Evolutionary conservation across 2,329 filamentous ascomycete genomes (phyloP), one percentile per base, ranked within the genome.

Genomic region (Coleophoma crateriformis): DNA sequence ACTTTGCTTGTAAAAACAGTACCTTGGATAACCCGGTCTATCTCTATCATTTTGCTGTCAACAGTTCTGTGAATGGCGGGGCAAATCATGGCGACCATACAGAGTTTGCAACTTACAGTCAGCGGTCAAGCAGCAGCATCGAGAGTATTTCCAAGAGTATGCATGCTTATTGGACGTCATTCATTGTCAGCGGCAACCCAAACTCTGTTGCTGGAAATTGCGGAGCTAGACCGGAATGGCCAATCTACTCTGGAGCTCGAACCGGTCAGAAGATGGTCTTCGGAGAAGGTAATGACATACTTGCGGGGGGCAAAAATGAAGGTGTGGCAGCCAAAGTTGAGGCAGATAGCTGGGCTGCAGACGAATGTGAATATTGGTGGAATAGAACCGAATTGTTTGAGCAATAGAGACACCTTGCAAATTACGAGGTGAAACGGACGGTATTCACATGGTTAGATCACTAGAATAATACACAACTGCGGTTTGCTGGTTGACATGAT

Each of bases 301-400:
- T 55, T 60, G 68, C 53, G 57, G 73, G 53, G 46, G 64, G 63
- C 0, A 55, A 48, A 33, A 61, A 60, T 19, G 58, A 50, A 11
- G 81, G 78, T 1, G 61, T 67, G 3, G 67, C 75, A 1, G 76
- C 72, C 0, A 60, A 71, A 48, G 64, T 74, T 48, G 54, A 65
- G 46, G 49, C 61, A 72, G 66, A 77, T 69, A 19, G 63, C 4
- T 68, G 68, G 51, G 75, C 78, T 52, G 65, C 65, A 47, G 63
- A 70, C 46, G 73, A 79, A 58, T 82, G 77, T 57, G 63, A 67
- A 12, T 86, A 81, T 62, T 87, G 83, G 83, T 84, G 78, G 77
- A 69, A 70, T 12, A 73, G 74, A 52, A 73, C 75, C 17, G 64
- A 69, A 50, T 57, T 74, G 45, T 77, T 73, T 55, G 65, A 79